Base-by-base conservation (phyloP, 768 basidiomycete species). In the Scleroderma bovista region DNA sequence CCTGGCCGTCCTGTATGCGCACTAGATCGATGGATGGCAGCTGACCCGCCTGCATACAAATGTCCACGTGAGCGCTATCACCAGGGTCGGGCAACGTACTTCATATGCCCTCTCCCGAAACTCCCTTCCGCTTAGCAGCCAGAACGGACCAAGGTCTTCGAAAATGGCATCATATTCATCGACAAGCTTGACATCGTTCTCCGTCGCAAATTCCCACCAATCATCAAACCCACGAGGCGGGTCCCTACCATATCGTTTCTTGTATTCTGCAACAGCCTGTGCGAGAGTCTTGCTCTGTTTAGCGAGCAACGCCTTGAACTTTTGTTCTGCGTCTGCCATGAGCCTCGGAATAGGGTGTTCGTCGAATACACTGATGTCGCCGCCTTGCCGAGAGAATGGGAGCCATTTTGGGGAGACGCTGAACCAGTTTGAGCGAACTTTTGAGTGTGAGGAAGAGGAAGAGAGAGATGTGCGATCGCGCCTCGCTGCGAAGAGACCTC, bases 171-270 rank as follows among this genome's bases (percentile, higher is more conserved):
- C 90, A 59, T 92, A 97, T 63, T 98, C 95, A 65, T 98, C 95
- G 5, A 88, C 73, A 69, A 98, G 80, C 58, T 83, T 79, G 42
- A 89, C 84, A 6, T 78, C 69, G 66, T 91, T 78, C 50, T 80
- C 72, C 64, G 77, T 70, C 13, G 85, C 88, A 66, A 92, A 97
- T 40, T 68, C 62, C 79, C 83, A 95, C 95, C 95, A 97, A 24
- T 77, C 70, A 61, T 93, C 94, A 55, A 98, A 99, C 1, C 93
- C 95, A 38, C 77, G 80, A 0, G 96, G 95, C 5, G 96, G 96
- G 32, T 80, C 69, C 33, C 88, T 79, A 10, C 72, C 72, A 66
- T 95, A 93, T 51, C 93, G 75, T 49, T 77, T 70, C 56, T 72
- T 80, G 69, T 99, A 99, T 65, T 95, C 92, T 9, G 67, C 66